Base-by-base conservation (phyloP, 2,329 filamentous ascomycete species). In the Ophioceras dolichostomum region DNA sequence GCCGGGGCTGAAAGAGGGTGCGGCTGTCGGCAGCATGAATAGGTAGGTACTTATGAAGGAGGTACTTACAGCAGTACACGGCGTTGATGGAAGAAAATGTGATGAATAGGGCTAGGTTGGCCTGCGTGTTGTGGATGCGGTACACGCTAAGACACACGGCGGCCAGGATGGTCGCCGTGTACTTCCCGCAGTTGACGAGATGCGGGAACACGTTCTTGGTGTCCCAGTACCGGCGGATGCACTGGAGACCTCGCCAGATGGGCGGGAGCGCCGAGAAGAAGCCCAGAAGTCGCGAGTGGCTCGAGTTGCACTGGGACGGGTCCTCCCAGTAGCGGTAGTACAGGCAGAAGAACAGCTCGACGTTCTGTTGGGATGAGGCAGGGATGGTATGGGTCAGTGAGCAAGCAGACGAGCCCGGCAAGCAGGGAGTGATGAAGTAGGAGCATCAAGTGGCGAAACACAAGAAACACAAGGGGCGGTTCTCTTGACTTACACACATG, bases 311-410 rank as follows among this genome's bases (percentile, higher is more conserved):
- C 50, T 79, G 73, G 0, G 62, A 45, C 0, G 85, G 84, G 18
- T 83, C 62, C 19, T 71, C 57, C 88, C 88, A 98, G 19, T 68
- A 55, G 37, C 76, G 70, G n/a, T 80, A 76, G 49, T 96, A 98
- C 2, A 96, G 67, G 54, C 91, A 98, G 57, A 94, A 95, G 62
- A 96, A 95, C 0, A 96, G 65, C 48, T 87, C 84, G 28, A 94
- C 72, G 51, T 96, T 95, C 81, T 86, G 41, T 5, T 9, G 9
- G 29, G 6, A 5, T 35, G 46, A n/a, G n/a, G n/a, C n/a, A n/a
- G n/a, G n/a, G n/a, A n/a, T n/a, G n/a, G n/a, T n/a, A n/a, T n/a
- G n/a, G n/a, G n/a, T n/a, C n/a, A n/a, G n/a, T n/a, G n/a, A n/a
- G n/a, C n/a, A n/a, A n/a, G n/a, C n/a, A n/a, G n/a, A n/a, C n/a